Conservation (phyloP, 2,329 filamentous ascomycete genomes). For the Cryphonectria nitschkei region DNA sequence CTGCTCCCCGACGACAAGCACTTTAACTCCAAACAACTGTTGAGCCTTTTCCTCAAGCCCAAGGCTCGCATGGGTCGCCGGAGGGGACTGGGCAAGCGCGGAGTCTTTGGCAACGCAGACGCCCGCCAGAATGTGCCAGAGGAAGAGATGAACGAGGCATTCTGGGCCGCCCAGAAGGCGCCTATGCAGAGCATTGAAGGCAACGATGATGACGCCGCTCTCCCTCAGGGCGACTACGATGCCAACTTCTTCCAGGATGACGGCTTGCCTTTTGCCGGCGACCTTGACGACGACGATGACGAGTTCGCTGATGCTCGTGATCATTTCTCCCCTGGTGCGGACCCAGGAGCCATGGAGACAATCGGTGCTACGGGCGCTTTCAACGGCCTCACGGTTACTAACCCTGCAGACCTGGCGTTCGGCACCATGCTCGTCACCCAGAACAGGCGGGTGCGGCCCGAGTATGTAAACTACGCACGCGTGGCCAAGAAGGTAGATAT, state of each 20-base stretch:
- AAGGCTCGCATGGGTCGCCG: conserved; percentile 80
- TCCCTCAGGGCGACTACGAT: conserved; percentile 81
- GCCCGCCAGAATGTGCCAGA: conserved; percentile 59
- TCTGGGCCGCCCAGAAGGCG: conserved; percentile 81
- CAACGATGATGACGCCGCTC: conserved; percentile 55
- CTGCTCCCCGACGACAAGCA: conserved; percentile 96
- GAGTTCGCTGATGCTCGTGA: conserved; percentile 83
- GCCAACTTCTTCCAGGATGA: conserved; percentile 98
- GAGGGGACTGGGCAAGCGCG: conserved; percentile 55
- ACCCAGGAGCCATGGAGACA: conserved; percentile 51
- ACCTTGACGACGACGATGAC: conserved; percentile 69
- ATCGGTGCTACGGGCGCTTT: conserved; percentile 49
- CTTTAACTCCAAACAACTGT: conserved; percentile 89
- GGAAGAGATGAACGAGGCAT: conserved; percentile 90
- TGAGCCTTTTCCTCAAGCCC: conserved; percentile 92
- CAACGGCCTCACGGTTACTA: conserved; percentile 49
- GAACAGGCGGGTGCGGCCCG: conserved; percentile 64
- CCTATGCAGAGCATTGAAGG: conserved; percentile 44
- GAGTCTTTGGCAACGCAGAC: conserved; percentile 45
- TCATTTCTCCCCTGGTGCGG: conserved; percentile 70
- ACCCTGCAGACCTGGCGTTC: conserved; percentile 54
- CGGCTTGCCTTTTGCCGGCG: conserved; percentile 69
- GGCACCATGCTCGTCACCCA: conserved; percentile 71
- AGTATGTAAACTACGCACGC: conserved; percentile 72
- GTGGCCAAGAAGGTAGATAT: conserved; percentile 75